Base-by-base conservation (phyloP, 352 stramenopile species). In the Phytophthora fragariae region DNA sequence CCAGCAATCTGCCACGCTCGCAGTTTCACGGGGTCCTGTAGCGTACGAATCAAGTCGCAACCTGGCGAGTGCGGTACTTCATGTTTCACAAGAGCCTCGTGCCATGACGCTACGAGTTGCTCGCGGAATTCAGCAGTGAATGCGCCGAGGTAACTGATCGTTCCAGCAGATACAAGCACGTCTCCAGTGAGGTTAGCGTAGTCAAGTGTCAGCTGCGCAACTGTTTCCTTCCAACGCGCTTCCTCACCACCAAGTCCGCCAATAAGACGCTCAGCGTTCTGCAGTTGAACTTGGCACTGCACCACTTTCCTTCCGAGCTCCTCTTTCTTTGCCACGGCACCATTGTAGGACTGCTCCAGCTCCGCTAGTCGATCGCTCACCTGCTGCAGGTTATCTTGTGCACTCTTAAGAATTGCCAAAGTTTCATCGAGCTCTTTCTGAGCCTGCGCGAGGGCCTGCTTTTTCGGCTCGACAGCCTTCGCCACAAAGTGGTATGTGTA, bases 401-500 rank as follows among this genome's bases (percentile, higher is more conserved):
- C 93, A 57, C 90, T 88, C 21, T 86, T 82, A 7, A 98, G 73
- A 19, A 97, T 77, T 2, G 83, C 69, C 63, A 98, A 81, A 9
- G 94, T 98, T 27, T 89, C 91, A 55, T 98, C 92, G 0, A 98
- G 70, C 63, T 97, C 90, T 2, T 76, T 82, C 62, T 98, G 91
- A 1, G 95, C 94, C 17, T 87, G 79, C 1, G 89, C 89, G 10
- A 98, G 75, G 7, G 93, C 89, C 31, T 96, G 83, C 27, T 96
- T 96, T 86, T 98, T 98, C 0, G 94, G 94, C 47, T 98, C 94
- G 15, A 98, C 94, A 62, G 96, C 88, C 37, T 95, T 92, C 0
- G 93, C 92, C 8, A 98, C 89, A 37, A 93, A 95, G 71, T 98
- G 86, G 75, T 98, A 98, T 55, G 92, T 98, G 76, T 98, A 92